Base-by-base conservation (phyloP, 257 asterid species). In the Echites panduratus region DNA sequence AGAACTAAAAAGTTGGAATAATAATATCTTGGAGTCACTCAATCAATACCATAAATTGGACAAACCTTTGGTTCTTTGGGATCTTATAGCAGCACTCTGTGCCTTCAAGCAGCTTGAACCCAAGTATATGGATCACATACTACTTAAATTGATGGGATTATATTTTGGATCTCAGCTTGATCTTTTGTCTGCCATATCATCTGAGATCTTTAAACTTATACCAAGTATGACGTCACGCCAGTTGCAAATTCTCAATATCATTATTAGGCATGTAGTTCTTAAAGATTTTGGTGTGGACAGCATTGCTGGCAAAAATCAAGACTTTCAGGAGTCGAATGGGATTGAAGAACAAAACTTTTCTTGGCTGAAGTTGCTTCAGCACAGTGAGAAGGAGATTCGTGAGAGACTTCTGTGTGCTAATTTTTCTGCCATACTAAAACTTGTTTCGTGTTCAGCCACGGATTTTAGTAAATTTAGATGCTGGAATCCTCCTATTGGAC, bases 351-450 rank as follows among this genome's bases (percentile, higher is more conserved):
- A 78, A 70, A 63, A 73, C 14, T 58, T 59, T 49, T 69, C 78
- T 69, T 94, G 99, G 99, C 82, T 47, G 77, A 85, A 83, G 75
- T 81, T 91, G 80, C 85, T 85, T 38, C 44, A 38, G 48, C 76
- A 85, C 79, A 70, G 87, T 70, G 99, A 95, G 85, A 87, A 72
- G 69, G 98, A 95, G 82, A 86, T 95, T 52, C 72, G 87, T 82
- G 88, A 83, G 72, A 90, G 99, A 88, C 93, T 94, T 57, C 83
- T 86, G 17, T 77, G 87, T 71, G 49, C 79, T 26, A 83, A 81
- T 74, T 84, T 87, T 73, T 87, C 89, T 17, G 84, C 82, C 43
- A 41, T 68, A 76, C 76, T 82, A 68, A 81, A 58, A 74, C 62
- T 63, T 19, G 64, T 70, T 65, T 82, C 89, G 41, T 64, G 70